A percentile compares a stretch with the other conserved stretches of the same genome.
These are phyloP conservation scores for Ogataea haglerorum DNA, from an alignment of 805 yeast species.

Conservation along the genomic window DNA sequence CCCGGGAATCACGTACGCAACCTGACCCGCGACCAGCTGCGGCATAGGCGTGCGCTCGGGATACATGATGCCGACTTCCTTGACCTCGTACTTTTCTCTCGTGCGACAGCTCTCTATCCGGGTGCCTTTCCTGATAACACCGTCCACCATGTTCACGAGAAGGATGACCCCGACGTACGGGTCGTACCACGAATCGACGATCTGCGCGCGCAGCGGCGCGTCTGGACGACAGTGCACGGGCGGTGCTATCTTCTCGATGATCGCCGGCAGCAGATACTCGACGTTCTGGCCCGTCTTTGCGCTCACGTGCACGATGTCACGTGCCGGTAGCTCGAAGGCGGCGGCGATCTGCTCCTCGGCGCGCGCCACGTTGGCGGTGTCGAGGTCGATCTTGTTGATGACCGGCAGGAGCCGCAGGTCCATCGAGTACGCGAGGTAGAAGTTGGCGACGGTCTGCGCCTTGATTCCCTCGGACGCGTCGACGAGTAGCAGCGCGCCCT, in stretches of 20 bases:
- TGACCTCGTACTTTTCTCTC: conserved; percentile 72
- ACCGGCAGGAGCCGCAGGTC: conserved; percentile 81
- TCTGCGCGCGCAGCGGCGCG: conserved; percentile 63
- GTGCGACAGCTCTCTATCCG: conserved; percentile 78
- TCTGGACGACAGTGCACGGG: conserved; percentile 41
- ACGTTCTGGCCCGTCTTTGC: conserved; percentile 90
- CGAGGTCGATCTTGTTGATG: conserved; percentile 87
- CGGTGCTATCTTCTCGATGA: conserved; percentile 74
- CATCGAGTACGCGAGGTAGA: conserved; percentile 83
- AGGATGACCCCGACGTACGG: conserved; percentile 87
- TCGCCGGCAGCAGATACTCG: conserved; percentile 71
- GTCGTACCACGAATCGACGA: conserved; percentile 98
- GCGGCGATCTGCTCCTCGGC: conserved; percentile 83
- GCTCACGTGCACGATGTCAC: conserved; percentile 78
- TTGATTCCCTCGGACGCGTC: conserved; percentile 97
- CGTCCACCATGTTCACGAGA: conserved; percentile 82
- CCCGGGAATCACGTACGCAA: conserved; percentile 92
- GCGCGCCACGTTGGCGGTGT: conserved; percentile 76
- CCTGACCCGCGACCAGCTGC: conserved; percentile 79
- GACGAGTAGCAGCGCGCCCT: conserved; percentile 84
- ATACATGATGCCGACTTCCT: conserved; percentile 93
- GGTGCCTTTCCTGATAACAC: conserved; percentile 68
- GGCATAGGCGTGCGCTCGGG: conserved; percentile 76
- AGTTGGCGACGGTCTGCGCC: conserved; percentile 98
- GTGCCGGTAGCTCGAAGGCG: conserved; percentile 73